Base-by-base conservation (phyloP, 306 rosid species). In the Gynostemma pentaphyllum region DNA sequence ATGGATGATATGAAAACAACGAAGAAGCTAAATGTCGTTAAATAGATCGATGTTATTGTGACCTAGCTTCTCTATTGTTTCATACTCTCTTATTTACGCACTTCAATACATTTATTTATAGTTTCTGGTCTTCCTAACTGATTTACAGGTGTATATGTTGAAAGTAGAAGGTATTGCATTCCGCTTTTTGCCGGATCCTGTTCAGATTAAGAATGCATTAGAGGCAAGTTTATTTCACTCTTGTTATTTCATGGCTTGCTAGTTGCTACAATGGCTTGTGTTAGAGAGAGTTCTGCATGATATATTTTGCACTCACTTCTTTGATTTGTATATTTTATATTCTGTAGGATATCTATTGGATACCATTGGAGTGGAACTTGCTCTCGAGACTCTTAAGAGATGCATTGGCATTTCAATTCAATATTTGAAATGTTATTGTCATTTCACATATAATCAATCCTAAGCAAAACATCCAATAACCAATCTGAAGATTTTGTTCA, bases 81-180 rank as follows among this genome's bases (percentile, higher is more conserved):
- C 18, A 51, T 51, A 29, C 65, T 1, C 32, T 2, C 65, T n/a
- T 24, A 12, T n/a, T 36, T 21, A 14, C 49, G 13, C 14, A 46
- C 57, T 46, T 19, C 27, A 32, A 9, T 48, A 46, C 3, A 9
- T 37, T 23, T 36, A 14, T 39, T 34, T 39, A 4, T 39, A 21
- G 36, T 34, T 27, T 12, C 22, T 69, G 53, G n/a, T 56, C 19
- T 51, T 40, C 47, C 65, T 32, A 45, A 34, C 21, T 66, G 21
- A 65, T 9, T 52, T 48, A 34, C 57, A 92, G 98, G 95, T 88
- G 5, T 92, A 92, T 75, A 75, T 92, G 98, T 73, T 92, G 75
- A 92, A 92, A 87, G 98, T 92, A 15, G 98, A 92, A 86, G 98
- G 98, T 68, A 92, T 92, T 78, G 94, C 99, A 19, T 92, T 88